Conservation (phyloP, 345 rosid genomes). For the Gossypium longicalyx region DNA sequence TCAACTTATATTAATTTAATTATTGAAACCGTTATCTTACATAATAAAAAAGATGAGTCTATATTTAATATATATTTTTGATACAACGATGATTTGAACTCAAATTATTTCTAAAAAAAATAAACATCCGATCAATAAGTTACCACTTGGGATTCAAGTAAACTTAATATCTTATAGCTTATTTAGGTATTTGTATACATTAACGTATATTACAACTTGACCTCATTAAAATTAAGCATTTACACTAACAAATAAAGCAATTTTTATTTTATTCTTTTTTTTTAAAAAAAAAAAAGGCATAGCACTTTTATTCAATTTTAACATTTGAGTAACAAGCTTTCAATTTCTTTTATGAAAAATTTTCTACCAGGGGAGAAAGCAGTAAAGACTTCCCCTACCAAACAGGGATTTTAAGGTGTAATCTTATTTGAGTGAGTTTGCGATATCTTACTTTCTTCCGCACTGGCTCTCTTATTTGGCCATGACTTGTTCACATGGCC, state of each 20-base stretch:
- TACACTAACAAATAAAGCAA: not conserved
- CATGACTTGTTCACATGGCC: constrained; percentile 18
- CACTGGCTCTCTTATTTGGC: constrained; percentile 19
- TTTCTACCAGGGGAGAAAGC: too few relatives aligned
- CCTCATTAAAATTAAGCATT: not conserved
- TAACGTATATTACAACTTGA: too few relatives aligned
- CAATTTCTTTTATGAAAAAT: not conserved
- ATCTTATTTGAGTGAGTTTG: constrained; percentile 33
- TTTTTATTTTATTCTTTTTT: not conserved
- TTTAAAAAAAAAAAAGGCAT: not conserved
- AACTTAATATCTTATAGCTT: too few relatives aligned
- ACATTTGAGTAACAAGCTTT: not conserved
- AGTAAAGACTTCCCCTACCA: too few relatives aligned
- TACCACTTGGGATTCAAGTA: too few relatives aligned
- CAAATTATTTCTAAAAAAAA: too few relatives aligned
- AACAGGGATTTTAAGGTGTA: constrained; percentile 28
- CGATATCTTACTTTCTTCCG: constrained; percentile 21
- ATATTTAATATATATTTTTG: too few relatives aligned
- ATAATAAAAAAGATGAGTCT: not conserved
- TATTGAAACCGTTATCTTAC: not conserved
- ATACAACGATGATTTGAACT: too few relatives aligned
- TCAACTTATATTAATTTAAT: not conserved
- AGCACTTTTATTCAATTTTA: not conserved
- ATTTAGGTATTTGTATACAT: too few relatives aligned
- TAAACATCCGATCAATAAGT: too few relatives aligned